Evolutionary conservation across 306 rosid genomes (phyloP).

Genomic region (Sicyos baderoa): DNA sequence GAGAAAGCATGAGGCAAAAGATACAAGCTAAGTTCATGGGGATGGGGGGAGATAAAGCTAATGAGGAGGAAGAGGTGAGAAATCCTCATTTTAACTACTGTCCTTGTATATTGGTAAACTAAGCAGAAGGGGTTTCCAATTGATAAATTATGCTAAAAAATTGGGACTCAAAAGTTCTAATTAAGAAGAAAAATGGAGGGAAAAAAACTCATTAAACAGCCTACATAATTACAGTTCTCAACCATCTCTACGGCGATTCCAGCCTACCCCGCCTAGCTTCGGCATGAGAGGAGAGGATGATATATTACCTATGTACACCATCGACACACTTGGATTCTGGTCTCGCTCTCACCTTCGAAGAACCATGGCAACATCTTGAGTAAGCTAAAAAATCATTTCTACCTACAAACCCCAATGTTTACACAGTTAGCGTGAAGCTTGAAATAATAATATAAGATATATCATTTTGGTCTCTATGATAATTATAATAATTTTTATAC

Average conservation of each 20-base stretch:
- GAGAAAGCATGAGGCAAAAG: slow-evolving; percentile 11
- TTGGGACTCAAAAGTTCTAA: slow-evolving; percentile 14
- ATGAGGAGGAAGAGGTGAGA: slow-evolving; percentile 6
- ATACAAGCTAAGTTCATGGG: slow-evolving; percentile 4
- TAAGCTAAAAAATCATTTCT: slow-evolving; percentile 24
- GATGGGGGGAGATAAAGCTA: neutral
- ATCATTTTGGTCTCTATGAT: too few relatives aligned
- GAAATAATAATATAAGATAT: too few relatives aligned
- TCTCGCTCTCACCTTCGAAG: slow-evolving; percentile 17
- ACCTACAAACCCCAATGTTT: neutral
- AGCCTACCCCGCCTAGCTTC: too few relatives aligned
- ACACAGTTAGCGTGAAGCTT: too few relatives aligned
- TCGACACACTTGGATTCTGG: slow-evolving; percentile 30
- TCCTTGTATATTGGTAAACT: slow-evolving; percentile 12
- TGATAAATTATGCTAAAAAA: slow-evolving; percentile 35
- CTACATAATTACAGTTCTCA: slow-evolving; percentile 57
- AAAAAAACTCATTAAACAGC: slow-evolving; percentile 29
- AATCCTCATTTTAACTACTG: slow-evolving; percentile 9
- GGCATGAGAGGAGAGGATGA: slow-evolving; percentile 21
- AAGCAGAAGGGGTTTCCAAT: slow-evolving; percentile 19
- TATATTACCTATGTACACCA: slow-evolving; percentile 63
- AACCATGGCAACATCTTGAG: slow-evolving; percentile 22
- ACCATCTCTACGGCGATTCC: slow-evolving; percentile 44
- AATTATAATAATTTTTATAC: too few relatives aligned
- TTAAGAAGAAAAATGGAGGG: slow-evolving; percentile 12